phyloP scores from a whole-genome alignment of 2,329 filamentous ascomycete species.

The Paraphoma sp. region DNA sequence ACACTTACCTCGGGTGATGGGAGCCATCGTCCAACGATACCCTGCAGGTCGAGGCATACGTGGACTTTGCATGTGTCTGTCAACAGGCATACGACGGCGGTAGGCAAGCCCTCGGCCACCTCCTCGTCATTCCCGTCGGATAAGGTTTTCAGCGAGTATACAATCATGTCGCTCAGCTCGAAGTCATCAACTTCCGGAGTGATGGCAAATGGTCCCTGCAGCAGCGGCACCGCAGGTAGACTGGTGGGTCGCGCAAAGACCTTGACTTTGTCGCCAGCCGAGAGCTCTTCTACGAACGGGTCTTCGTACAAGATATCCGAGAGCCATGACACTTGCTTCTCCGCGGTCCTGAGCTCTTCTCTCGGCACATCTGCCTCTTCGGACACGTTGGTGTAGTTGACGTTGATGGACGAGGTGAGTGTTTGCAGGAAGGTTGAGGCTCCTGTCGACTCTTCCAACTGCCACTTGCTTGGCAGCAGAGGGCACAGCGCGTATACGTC shows the following conservation, averaged over 20 bases:
- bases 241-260: constrained; percentile 63
- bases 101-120: constrained; percentile 59
- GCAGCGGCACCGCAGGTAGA: constrained; percentile 62
- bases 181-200: constrained; percentile 59
- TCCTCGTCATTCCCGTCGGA: constrained; percentile 60
- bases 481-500: constrained; percentile 95
- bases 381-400: constrained; percentile 58
- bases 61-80: constrained; percentile 64
- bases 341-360: constrained; percentile 47
- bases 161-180: constrained; percentile 67
- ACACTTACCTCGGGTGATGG: constrained; percentile 50
- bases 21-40: constrained; percentile 69
- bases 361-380: constrained; percentile 50
- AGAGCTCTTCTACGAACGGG: constrained; percentile 50
- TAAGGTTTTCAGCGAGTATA: constrained; percentile 57
- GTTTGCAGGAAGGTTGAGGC: constrained; percentile 77
- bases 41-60: constrained; percentile 66
- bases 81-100: constrained; percentile 64
- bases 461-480: constrained; percentile 85
- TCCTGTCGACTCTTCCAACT: constrained; percentile 53
- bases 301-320: constrained; percentile 57
- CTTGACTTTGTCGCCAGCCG: constrained; percentile 53
- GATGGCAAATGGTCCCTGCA: constrained; percentile 68
- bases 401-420: constrained; percentile 80
- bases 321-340: constrained; percentile 67